Evolutionary conservation across 495 filamentous ascomycete species (phyloP), one percentile per base, ranked within the genome.

Genomic region (Staphylotrichum tortipilum): DNA sequence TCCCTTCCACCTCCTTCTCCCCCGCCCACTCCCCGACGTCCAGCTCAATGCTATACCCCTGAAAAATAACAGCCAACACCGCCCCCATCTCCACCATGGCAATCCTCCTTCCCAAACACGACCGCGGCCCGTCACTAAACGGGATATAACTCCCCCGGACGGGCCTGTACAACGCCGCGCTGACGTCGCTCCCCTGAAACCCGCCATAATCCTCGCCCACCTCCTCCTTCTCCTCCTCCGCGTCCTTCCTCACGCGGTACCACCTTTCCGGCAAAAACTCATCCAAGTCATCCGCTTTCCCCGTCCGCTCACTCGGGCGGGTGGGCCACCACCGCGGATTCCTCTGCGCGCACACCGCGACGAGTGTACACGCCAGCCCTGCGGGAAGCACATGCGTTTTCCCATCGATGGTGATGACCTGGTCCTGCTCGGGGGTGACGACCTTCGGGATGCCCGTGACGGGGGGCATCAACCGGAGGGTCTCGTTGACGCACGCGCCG

Each of bases 61-160:
- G 70, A 48, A 88, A 83, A 7, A 89, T 65, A 9, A 79, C 74
- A 1, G 82, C 76, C 45, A 92, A 70, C 49, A 79, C 84, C 0
- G 83, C 83, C 26, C 79, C 69, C 36, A 85, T 69, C 61, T 92
- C 84, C 53, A 89, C 87, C 66, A 89, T 83, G 12, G 86, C 85
- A 54, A 91, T 86, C 55, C 78, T 77, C 46, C 77, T 75, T 50
- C 75, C 86, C 54, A 80, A 73, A 67, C 83, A 92, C 53, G 82
- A 79, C 49, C 79, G 75, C 28, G 75, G 68, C 2, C 88, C 86
- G 22, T 87, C 84, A 40, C 78, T 81, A 64, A 89, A 91, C 0
- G 88, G 83, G 12, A 89, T 67, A 56, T 75, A 89, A 2, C 79
- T 72, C 2, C 84, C 84, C n/a, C 76, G 70, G 0, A 71, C 68